These are phyloP conservation scores for Lippia alba DNA, from an alignment of 305 asterid species.

Conservation along the genomic window DNA sequence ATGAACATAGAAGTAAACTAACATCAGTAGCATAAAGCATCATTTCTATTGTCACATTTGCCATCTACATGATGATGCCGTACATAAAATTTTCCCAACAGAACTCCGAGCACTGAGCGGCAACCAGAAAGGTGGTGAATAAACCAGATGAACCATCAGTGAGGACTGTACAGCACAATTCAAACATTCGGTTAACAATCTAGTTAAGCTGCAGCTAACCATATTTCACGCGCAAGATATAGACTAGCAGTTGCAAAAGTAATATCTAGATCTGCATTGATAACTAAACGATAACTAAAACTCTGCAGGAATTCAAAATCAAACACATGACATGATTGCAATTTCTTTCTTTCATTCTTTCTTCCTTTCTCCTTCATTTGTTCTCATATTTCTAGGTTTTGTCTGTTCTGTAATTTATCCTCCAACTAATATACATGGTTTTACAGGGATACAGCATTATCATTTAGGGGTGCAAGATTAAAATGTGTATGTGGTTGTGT, in stretches of 20 bases:
- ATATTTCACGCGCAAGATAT: not conserved
- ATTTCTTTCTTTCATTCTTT: not conserved
- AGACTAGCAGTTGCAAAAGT: no score
- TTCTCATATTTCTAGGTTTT: not conserved
- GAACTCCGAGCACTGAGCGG: not conserved
- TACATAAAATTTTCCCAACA: constrained; percentile 2
- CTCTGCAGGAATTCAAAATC: no score
- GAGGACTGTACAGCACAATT: constrained; percentile 42
- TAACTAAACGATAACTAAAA: no score
- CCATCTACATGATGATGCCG: not conserved
- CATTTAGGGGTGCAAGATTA: no score
- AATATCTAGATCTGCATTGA: no score
- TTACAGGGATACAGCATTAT: no score
- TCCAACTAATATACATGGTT: not conserved
- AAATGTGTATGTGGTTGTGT: no score
- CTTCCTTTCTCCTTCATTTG: no score
- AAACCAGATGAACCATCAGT: constrained; percentile 36
- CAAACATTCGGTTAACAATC: not conserved
- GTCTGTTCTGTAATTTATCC: no score
- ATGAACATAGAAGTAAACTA: not conserved
- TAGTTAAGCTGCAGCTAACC: not conserved
- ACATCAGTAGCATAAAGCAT: not conserved
- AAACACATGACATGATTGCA: not conserved
- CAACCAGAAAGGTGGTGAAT: constrained; percentile 10
- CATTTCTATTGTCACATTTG: not conserved